phyloP scores from a whole-genome alignment of 2,329 filamentous ascomycete genomes.

The Phyllosticta paracitricarpa region DNA sequence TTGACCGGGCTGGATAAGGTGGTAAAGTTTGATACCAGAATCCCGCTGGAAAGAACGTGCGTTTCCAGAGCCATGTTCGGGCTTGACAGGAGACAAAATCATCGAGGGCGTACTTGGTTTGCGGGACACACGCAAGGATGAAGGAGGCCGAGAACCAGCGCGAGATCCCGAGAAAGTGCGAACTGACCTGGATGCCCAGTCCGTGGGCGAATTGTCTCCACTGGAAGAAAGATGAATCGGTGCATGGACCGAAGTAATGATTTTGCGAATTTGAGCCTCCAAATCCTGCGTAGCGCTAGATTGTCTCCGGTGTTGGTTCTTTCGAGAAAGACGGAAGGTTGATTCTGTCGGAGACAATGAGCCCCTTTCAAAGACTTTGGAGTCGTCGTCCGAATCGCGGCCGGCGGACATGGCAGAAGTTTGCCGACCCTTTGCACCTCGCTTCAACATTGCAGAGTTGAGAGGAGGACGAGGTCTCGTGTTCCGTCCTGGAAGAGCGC shows the following conservation, averaged over 20 bases:
- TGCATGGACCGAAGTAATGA: constrained; percentile 67
- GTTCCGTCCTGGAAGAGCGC: constrained; percentile 17
- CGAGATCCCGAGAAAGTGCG: constrained; percentile 4
- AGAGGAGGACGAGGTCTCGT: constrained; percentile 28
- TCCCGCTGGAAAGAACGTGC: constrained; percentile 16
- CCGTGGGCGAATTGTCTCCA: not conserved
- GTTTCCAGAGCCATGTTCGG: constrained; percentile 14
- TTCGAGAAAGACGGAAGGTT: not conserved
- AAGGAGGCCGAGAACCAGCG: constrained; percentile 3
- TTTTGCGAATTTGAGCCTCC: constrained; percentile 69
- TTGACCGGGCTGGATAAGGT: constrained; percentile 73
- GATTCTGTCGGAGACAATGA: not conserved
- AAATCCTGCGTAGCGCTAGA: constrained; percentile 49
- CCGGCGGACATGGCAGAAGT: constrained; percentile 4
- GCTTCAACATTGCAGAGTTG: constrained; percentile 34
- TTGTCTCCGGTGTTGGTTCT: not conserved
- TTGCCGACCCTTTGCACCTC: constrained; percentile 10
- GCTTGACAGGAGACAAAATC: constrained; percentile 27
- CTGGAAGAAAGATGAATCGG: constrained; percentile 63
- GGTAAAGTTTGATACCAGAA: constrained; percentile 78
- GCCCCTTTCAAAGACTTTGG: not conserved
- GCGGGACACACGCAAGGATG: not conserved
- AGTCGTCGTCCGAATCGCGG: constrained; percentile 1
- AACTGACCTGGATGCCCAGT: not conserved
- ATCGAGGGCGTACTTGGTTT: constrained; percentile 11